A percentile compares a stretch with the other conserved stretches of the same genome.
These are phyloP conservation scores for Sporothrix sp. DNA, from an alignment of 2,329 filamentous ascomycete species.

Conservation along the genomic window DNA sequence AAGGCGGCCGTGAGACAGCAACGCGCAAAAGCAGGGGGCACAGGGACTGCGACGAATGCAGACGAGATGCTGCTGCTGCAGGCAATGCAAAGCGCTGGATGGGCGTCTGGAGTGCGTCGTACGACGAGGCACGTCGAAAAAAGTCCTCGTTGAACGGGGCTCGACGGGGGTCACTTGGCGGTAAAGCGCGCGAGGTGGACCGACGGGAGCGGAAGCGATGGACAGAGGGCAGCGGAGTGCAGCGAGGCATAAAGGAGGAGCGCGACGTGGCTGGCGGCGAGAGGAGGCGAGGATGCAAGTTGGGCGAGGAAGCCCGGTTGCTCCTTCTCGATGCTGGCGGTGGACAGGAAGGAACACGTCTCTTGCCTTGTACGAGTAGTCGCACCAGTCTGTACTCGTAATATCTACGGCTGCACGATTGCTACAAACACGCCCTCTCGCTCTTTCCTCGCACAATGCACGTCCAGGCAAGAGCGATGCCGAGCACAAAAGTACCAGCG, in stretches of 20 bases:
- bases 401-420: no score
- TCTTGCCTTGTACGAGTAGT: background rate
- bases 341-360: background rate
- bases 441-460: background rate
- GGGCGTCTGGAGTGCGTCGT: slow-evolving; percentile 8
- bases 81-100: background rate
- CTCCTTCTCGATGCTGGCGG: background rate
- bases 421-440: background rate
- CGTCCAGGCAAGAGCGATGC: background rate
- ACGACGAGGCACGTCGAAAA: no score
- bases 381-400: no score
- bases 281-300: background rate
- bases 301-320: background rate
- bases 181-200: slow-evolving; percentile 4
- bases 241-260: background rate
- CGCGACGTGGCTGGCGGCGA: slow-evolving; percentile 1
- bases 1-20: background rate
- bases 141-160: slow-evolving; percentile 2
- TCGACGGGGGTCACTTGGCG: slow-evolving; percentile 3
- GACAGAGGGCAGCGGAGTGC: background rate
- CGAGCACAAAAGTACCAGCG: background rate
- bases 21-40: background rate
- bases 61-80: background rate
- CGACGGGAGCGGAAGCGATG: background rate
- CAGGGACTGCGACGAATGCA: background rate